phyloP scores from a whole-genome alignment of 306 rosid genomes.

The Crotalaria pallida region DNA sequence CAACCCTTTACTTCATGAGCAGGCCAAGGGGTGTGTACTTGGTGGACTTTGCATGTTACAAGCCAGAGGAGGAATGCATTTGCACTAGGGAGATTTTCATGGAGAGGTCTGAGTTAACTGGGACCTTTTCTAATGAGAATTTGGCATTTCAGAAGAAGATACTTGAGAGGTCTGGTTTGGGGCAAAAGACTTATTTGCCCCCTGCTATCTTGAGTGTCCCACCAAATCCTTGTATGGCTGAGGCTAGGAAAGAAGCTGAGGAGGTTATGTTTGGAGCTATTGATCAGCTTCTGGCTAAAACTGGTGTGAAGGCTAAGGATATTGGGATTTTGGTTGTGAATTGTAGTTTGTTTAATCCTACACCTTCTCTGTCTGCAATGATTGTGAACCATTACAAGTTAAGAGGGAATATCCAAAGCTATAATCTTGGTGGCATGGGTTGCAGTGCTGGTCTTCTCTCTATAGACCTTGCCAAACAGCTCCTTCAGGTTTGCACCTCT shows the following conservation, averaged over 20 bases:
- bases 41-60: conserved; percentile 75
- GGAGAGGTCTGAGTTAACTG: conserved; percentile 43
- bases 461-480: conserved; percentile 88
- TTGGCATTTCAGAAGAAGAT: conserved; percentile 78
- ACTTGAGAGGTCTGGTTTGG: conserved; percentile 74
- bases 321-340: conserved; percentile 84
- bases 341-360: conserved; percentile 87
- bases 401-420: conserved; percentile 65
- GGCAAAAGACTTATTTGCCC: conserved; percentile 75
- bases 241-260: conserved; percentile 87
- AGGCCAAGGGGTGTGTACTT: conserved; percentile 67
- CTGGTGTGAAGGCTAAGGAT: conserved; percentile 80
- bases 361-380: conserved; percentile 89
- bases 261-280: conserved; percentile 86
- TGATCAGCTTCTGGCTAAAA: conserved; percentile 68
- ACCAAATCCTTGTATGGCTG: conserved; percentile 74
- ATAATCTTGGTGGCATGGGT: conserved; percentile 97
- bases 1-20: conserved; percentile 75
- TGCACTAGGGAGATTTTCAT: conserved; percentile 58
- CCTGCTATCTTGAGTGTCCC: conserved; percentile 62
- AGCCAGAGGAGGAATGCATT: conserved; percentile 44
- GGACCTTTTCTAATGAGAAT: conserved; percentile 58
- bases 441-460: conserved; percentile 96
- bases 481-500: conserved; percentile 57
- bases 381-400: conserved; percentile 80